phyloP scores from a whole-genome alignment of 2,329 filamentous ascomycete species.

The Colletotrichum lupini region DNA sequence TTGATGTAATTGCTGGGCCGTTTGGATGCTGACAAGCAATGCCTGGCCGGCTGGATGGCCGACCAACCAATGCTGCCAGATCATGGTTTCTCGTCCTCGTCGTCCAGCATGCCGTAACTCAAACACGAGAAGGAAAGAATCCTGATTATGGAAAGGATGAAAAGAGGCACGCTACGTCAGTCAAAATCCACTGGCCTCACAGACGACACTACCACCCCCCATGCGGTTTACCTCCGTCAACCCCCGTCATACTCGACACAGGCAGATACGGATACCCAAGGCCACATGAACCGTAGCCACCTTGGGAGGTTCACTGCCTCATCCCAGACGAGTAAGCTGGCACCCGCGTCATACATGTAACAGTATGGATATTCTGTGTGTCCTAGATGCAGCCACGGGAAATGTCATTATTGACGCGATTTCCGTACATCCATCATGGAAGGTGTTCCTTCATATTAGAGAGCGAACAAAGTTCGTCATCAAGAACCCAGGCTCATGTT shows the following conservation, averaged over 20 bases:
- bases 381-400: not conserved
- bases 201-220: constrained; percentile 9
- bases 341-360: constrained; percentile 36
- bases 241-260: constrained; percentile 4
- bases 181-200: constrained; percentile 17
- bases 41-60: constrained; percentile 22
- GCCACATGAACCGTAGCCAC: constrained; percentile 11
- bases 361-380: not conserved
- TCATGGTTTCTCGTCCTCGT: constrained; percentile 2
- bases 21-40: constrained; percentile 22
- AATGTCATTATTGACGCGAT: constrained; percentile 19
- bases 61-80: constrained; percentile 16
- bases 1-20: constrained; percentile 34
- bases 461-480: constrained; percentile 22
- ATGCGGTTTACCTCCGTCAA: not conserved
- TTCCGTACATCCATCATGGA: constrained; percentile 9
- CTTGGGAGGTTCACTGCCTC: not conserved
- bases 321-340: constrained; percentile 10
- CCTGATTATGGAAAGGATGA: constrained; percentile 1
- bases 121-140: constrained; percentile 5
- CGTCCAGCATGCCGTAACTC: not conserved
- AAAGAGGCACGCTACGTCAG: constrained; percentile 33
- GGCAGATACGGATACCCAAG: constrained; percentile 8
- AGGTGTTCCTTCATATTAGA: constrained; percentile 21
- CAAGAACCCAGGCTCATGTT: constrained; percentile 19